phyloP scores from a whole-genome alignment of 192 early-diverging fungal genomes.

The Mortierella claussenii region DNA sequence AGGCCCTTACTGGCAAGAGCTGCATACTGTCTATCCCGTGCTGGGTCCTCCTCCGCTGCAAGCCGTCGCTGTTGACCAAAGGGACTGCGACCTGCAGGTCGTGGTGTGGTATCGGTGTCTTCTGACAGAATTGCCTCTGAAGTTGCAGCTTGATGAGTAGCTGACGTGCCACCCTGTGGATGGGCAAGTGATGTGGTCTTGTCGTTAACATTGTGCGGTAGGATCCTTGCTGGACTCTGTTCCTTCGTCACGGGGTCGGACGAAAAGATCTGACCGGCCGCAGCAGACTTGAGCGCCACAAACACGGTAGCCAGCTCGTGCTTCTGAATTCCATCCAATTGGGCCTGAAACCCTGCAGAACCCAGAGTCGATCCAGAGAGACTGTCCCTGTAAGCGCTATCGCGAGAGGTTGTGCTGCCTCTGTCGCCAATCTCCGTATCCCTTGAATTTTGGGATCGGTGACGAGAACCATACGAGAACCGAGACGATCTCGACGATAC shows the following conservation, averaged over 20 bases:
- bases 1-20: slow-evolving; percentile 14
- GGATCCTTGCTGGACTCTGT: neutral
- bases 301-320: slow-evolving; percentile 26
- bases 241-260: neutral
- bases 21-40: slow-evolving; percentile 20
- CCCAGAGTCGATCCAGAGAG: slow-evolving; percentile 51
- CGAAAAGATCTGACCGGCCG: slow-evolving; percentile 13
- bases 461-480: slow-evolving; percentile 29
- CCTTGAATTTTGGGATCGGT: slow-evolving; percentile 33
- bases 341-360: slow-evolving; percentile 43
- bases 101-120: slow-evolving; percentile 28
- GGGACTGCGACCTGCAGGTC: neutral
- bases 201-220: slow-evolving; percentile 16
- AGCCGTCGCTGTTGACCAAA: neutral
- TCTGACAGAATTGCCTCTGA: slow-evolving; percentile 1
- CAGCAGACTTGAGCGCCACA: slow-evolving; percentile 13
- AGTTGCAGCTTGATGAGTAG: neutral
- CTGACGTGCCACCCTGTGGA: neutral
- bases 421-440: slow-evolving; percentile 47
- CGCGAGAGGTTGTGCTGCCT: slow-evolving; percentile 48
- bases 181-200: neutral
- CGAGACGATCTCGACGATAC: slow-evolving; percentile 16
- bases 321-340: slow-evolving; percentile 40
- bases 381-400: slow-evolving; percentile 44
- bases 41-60: slow-evolving; percentile 21